Base-by-base conservation (phyloP, 140 eudicot genomes). In the Senecio squalidus region DNA sequence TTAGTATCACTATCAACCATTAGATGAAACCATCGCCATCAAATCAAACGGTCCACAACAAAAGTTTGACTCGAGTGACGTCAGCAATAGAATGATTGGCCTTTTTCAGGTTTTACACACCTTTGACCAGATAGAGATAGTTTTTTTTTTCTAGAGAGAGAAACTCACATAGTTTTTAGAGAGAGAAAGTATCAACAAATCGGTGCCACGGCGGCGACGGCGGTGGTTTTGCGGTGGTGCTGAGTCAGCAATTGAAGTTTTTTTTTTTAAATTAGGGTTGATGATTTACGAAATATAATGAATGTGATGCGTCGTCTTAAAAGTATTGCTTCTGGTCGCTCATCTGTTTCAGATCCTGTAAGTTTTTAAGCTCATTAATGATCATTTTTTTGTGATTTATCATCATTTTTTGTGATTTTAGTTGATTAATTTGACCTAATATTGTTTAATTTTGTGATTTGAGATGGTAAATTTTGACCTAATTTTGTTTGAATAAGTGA, bases 281-380 rank as follows among this genome's bases (percentile, higher is more conserved):
- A 56, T 70, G 65, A 50, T 75, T 53, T 45, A 6, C 45, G 71
- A 64, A 71, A 45, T 62, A 68, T 31, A 41, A 83, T 87, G 96
- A 87, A 91, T 73, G 87, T 84, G 67, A 83, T 90, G 94, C 94
- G 97, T 55, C 85, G 98, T 59, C 67, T 90, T 57, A 90, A 90
- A 76, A 90, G 91, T 78, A 76, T 90, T 43, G 91, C 98, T 74
- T 86, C 98, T 27, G 97, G 95, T 50, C 84, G 96, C 23, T 53
- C 90, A 39, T 90, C 95, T 46, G 86, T 86, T 61, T 90, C 95
- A 58, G 98, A 90, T 83, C 82, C 81, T 9, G 95, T 86, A 74
- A 77, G 71, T 50, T 44, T 50, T 20, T 62, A 46, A 55, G 24
- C 28, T 68, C 20, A 48, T 8, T 22, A 14, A 26, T 17, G 33